Conservation (phyloP, 495 filamentous ascomycete genomes). For the Xylaria cubensis region DNA sequence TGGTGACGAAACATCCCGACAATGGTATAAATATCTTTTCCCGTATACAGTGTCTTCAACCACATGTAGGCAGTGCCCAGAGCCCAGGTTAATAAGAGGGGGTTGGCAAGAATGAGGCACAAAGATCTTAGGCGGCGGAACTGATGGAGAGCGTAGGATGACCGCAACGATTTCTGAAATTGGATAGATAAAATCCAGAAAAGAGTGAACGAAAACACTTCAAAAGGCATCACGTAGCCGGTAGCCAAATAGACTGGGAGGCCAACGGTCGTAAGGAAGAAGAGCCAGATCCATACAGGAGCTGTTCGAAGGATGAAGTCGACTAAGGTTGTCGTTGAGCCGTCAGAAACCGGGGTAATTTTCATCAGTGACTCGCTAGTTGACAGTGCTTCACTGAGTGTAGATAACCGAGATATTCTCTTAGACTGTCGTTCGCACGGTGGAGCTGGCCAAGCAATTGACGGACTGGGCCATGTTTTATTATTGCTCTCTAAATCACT, state of each 20-base stretch:
- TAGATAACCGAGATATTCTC: conserved; percentile 29
- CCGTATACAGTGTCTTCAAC: conserved; percentile 40
- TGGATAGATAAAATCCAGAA: conserved; percentile 50
- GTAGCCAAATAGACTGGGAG: conserved; percentile 35
- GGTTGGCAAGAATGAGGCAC: conserved; percentile 47
- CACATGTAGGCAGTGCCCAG: conserved; percentile 49
- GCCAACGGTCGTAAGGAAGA: conserved; percentile 32
- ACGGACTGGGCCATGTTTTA: conserved; percentile 38
- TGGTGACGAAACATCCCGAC: conserved; percentile 45
- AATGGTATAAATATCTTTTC: conserved; percentile 33
- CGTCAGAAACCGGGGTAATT: not conserved
- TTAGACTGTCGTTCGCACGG: conserved; percentile 18
- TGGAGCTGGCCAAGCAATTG: conserved; percentile 36
- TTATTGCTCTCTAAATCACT: conserved; percentile 33
- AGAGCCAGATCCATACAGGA: conserved; percentile 33
- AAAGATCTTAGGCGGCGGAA: conserved; percentile 35
- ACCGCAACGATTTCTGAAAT: conserved; percentile 45
- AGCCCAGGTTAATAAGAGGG: conserved; percentile 52
- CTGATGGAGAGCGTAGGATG: conserved; percentile 27
- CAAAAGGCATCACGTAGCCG: conserved; percentile 39
- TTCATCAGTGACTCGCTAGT: conserved; percentile 21
- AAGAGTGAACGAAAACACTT: conserved; percentile 45
- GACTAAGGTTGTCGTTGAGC: conserved; percentile 19
- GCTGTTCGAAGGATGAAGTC: conserved; percentile 38
- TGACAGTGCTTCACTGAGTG: conserved; percentile 28